Conservation (phyloP, 2,329 filamentous ascomycete species). For the Pestalotiopsis sp. region DNA sequence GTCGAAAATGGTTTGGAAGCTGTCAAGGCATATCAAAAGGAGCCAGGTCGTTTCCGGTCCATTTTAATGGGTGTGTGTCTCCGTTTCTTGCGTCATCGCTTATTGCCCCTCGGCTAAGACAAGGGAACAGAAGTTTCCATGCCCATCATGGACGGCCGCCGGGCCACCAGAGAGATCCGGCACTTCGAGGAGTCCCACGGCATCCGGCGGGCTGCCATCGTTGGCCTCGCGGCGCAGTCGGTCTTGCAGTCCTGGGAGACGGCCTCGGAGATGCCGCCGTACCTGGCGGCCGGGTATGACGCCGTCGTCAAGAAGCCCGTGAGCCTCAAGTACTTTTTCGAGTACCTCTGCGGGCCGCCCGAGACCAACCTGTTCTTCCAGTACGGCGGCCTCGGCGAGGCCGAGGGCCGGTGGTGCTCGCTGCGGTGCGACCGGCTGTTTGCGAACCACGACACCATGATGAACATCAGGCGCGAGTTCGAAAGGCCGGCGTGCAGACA, state of each 20-base stretch:
- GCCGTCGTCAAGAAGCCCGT: neutral
- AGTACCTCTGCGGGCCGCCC: conserved; percentile 5
- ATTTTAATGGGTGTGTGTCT: conserved; percentile 44
- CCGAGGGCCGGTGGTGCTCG: neutral
- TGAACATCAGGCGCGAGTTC: too few relatives aligned
- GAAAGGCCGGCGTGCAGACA: neutral
- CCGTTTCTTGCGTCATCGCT: neutral
- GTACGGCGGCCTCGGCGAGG: conserved; percentile 5
- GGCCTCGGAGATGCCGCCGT: neutral
- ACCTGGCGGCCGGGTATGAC: neutral
- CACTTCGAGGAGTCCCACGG: conserved; percentile 19
- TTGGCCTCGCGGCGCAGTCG: neutral
- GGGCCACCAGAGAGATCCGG: conserved; percentile 28
- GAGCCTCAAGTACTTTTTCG: neutral
- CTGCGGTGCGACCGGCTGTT: neutral
- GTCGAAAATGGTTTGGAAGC: conserved; percentile 49
- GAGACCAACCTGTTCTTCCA: conserved; percentile 9
- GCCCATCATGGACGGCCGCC: conserved; percentile 31
- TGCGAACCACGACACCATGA: neutral
- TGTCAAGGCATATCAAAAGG: conserved; percentile 39
- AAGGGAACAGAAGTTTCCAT: conserved; percentile 25
- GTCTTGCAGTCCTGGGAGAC: too few relatives aligned
- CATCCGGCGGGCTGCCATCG: conserved; percentile 1
- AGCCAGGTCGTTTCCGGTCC: conserved; percentile 36
- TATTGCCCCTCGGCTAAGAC: neutral